Base-by-base conservation (phyloP, 1,284 basidiomycete genomes). In the Malassezia brasiliensis region DNA sequence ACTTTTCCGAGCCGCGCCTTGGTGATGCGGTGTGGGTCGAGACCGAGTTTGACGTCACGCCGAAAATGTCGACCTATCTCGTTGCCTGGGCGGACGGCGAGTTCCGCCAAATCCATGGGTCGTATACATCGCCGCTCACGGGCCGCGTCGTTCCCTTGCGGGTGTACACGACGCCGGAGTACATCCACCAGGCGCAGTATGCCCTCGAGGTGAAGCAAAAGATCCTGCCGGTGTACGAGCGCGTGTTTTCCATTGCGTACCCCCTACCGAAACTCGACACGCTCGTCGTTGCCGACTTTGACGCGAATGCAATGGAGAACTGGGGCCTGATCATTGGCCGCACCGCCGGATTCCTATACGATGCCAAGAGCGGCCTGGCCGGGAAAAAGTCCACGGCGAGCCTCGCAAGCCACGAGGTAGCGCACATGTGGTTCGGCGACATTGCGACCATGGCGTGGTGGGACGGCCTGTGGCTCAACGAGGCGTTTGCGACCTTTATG, bases 371-470 rank as follows among this genome's bases (percentile, higher is more conserved):
- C 14, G 85, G 88, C 63, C 76, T 90, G 36, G 75, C 77, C 9
- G 85, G 83, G 47, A 87, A 85, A 79, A 87, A 90, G 76, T 78
- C 80, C 28, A 83, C 93, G 39, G 86, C 86, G 0, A 76, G 79
- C 15, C 82, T 83, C 1, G 86, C 89, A 76, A 83, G 82, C 72
- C 88, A 90, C 65, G 88, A 89, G 76, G 65, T 69, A 9, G 75
- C 69, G 5, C 75, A 75, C 62, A 69, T 72, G 82, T 66, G 59
- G 60, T 90, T 89, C 67, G 87, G 88, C 42, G 85, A 90, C 73
- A 87, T 90, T 67, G 85, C 86, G 10, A 91, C 88, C 1, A 89
- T 90, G 87, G 82, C 83, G 65, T 93, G 88, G 87, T 91, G 89
- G 88, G 85, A 57, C 37, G 32, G 56, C 59, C 46, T 75, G 12